phyloP scores from a whole-genome alignment of 148 eudicot species.

The Limonium bicolor region DNA sequence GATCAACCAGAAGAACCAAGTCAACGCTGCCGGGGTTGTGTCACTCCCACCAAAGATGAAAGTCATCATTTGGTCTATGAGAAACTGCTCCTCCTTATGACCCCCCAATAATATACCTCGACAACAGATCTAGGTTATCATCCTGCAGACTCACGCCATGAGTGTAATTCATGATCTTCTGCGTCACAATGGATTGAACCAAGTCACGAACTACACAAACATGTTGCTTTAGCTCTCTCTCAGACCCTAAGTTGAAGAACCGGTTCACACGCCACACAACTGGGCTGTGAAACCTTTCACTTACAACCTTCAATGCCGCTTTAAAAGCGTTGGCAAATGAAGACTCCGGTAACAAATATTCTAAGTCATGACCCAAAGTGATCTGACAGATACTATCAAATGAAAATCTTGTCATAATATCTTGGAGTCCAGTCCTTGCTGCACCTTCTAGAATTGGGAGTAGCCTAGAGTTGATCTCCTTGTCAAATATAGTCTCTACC shows the following conservation, averaged over 20 bases:
- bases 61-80: conserved; percentile 7
- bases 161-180: neutral
- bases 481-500: conserved; percentile 23
- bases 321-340: conserved; percentile 6
- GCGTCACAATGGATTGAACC: neutral
- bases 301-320: neutral
- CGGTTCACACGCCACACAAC: neutral
- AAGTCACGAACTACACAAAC: neutral
- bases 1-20: conserved; percentile 1
- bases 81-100: neutral
- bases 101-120: conserved; percentile 7
- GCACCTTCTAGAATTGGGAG: conserved; percentile 18
- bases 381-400: conserved; percentile 17
- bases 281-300: conserved; percentile 3
- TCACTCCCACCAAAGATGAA: conserved; percentile 13
- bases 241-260: neutral
- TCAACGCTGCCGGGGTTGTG: conserved; percentile 8
- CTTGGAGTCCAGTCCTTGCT: conserved; percentile 9
- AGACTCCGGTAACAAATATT: conserved; percentile 2
- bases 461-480: conserved; percentile 20
- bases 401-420: conserved; percentile 15
- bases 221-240: neutral
- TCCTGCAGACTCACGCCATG: neutral
- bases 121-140: conserved; percentile 5
- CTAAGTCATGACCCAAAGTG: conserved; percentile 12